These are phyloP conservation scores for Cenchrus americanus DNA, from an alignment of 176 grass and related monocot genomes.

Conservation along the genomic window DNA sequence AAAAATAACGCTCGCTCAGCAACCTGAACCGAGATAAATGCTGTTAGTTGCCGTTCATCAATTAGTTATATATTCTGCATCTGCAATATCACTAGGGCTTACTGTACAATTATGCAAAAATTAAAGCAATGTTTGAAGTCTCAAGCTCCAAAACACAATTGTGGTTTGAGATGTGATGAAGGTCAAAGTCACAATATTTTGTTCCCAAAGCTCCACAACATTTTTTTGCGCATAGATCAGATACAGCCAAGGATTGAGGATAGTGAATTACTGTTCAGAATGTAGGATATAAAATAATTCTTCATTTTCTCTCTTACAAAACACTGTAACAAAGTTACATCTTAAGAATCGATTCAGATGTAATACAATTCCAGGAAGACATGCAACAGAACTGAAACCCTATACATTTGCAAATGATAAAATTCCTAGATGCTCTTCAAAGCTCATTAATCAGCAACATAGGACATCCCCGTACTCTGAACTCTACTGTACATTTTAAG, in stretches of 20 bases:
- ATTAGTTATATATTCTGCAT: not conserved
- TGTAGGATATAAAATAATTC: not conserved
- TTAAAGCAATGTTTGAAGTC: not conserved
- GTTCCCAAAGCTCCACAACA: not conserved
- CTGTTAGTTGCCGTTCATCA: conserved; percentile 28
- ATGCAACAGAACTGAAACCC: conserved; percentile 23
- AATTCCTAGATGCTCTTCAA: not conserved
- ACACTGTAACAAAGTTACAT: not conserved
- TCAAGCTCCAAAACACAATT: not conserved
- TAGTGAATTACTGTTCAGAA: not conserved
- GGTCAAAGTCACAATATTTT: not conserved
- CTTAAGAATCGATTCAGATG: not conserved
- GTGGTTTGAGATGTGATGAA: not conserved
- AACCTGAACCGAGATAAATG: conserved; percentile 59
- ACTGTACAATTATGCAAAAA: conserved; percentile 25
- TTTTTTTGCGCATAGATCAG: not conserved
- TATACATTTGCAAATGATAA: not conserved
- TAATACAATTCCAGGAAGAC: not conserved
- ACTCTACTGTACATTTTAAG: conserved; percentile 3
- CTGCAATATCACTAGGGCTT: conserved; percentile 1
- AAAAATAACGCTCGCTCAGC: conserved; percentile 82
- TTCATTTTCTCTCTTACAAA: conserved; percentile 8
- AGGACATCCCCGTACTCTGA: conserved; percentile 6
- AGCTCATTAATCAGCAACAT: not conserved
- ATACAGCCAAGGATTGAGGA: not conserved